These are phyloP conservation scores for Umbelopsis sp. DNA, from an alignment of 192 early-diverging fungal species.

Conservation along the genomic window DNA sequence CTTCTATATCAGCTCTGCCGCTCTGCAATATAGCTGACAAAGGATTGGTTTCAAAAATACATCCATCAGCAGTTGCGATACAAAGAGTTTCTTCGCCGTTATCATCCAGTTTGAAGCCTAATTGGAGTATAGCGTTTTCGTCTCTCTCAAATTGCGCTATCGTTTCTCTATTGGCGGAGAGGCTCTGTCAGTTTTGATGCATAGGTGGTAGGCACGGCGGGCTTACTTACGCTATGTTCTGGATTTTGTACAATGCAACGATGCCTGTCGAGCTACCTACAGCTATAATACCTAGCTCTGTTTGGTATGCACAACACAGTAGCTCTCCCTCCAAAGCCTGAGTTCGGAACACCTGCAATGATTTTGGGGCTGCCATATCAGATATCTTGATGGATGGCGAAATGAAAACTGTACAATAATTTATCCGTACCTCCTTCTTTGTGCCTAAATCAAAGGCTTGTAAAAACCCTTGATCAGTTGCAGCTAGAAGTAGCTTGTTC, in stretches of 20 bases:
- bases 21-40: neutral
- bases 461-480: conserved; percentile 40
- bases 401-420: neutral
- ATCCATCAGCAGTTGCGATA: conserved; percentile 30
- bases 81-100: conserved; percentile 19
- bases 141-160: conserved; percentile 21
- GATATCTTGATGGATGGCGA: neutral
- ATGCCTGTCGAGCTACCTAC: conserved; percentile 51
- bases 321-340: conserved; percentile 32
- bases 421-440: conserved; percentile 46
- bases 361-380: neutral
- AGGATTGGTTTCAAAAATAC: conserved; percentile 29
- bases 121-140: conserved; percentile 14
- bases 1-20: neutral
- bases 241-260: conserved; percentile 47
- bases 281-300: conserved; percentile 34
- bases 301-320: conserved; percentile 41
- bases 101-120: conserved; percentile 11
- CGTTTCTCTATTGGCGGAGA: neutral
- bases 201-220: neutral
- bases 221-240: conserved; percentile 42
- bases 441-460: conserved; percentile 50
- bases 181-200: neutral
- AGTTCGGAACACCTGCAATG: conserved; percentile 44
- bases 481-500: conserved; percentile 48